Conservation (phyloP, 345 rosid genomes). For the Eucalyptus melliodora region DNA sequence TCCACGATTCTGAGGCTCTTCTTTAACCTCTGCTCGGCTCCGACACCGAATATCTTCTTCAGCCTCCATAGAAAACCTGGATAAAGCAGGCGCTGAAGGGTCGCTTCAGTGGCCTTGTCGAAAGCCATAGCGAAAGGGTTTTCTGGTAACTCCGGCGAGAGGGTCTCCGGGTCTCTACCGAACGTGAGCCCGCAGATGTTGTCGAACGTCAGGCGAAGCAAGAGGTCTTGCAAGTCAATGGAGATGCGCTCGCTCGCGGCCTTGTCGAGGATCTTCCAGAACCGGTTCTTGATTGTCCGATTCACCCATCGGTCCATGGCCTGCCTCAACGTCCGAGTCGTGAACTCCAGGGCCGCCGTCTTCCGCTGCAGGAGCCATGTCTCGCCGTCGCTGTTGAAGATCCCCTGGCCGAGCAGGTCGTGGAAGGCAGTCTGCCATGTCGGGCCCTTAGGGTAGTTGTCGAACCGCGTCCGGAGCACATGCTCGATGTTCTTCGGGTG, state of each 20-base stretch:
- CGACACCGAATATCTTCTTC: constrained; percentile 44
- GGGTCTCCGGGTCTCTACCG: constrained; percentile 78
- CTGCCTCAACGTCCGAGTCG: constrained; percentile 72
- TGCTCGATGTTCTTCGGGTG: constrained; percentile 87
- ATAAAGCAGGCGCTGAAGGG: constrained; percentile 62
- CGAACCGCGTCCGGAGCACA: constrained; percentile 67
- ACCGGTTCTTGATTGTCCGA: constrained; percentile 64
- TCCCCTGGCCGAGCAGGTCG: constrained; percentile 80
- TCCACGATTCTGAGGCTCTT: constrained; percentile 47
- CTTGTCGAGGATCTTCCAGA: constrained; percentile 62
- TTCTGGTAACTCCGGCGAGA: constrained; percentile 59
- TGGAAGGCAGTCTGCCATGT: constrained; percentile 70
- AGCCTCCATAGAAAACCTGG: constrained; percentile 69
- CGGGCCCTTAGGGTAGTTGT: constrained; percentile 90
- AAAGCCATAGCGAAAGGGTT: constrained; percentile 68
- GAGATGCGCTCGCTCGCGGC: constrained; percentile 24
- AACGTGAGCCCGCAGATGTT: constrained; percentile 87
- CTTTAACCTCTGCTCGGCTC: constrained; percentile 43
- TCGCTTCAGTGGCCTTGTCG: constrained; percentile 81
- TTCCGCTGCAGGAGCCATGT: constrained; percentile 91
- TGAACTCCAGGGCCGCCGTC: constrained; percentile 88
- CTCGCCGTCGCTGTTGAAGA: constrained; percentile 87
- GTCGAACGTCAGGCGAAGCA: constrained; percentile 84
- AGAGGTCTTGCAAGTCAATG: constrained; percentile 75
- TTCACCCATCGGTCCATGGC: constrained; percentile 98